Conservation (phyloP, 768 basidiomycete genomes). For the Calvatia gigantea region DNA sequence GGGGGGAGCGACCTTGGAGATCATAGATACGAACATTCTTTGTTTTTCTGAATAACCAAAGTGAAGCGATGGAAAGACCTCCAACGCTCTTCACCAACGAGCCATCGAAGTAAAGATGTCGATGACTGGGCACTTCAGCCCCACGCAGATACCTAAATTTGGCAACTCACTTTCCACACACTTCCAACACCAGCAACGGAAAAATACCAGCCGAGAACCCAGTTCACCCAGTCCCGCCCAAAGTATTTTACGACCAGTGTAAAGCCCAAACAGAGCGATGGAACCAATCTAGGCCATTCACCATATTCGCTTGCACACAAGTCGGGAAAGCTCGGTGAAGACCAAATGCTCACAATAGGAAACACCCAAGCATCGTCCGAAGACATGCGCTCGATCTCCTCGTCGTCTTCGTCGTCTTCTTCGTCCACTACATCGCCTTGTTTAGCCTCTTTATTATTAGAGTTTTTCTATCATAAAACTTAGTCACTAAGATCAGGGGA, state of each 20-base stretch:
- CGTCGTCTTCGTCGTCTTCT: conserved; percentile 63
- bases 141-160: conserved; percentile 1
- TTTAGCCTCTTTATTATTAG: conserved; percentile 12
- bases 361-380: conserved; percentile 72
- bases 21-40: conserved; percentile 24
- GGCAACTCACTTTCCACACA: conserved; percentile 59
- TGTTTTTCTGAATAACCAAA: conserved; percentile 34
- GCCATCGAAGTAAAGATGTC: conserved; percentile 45
- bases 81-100: conserved; percentile 54
- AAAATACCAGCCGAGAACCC: conserved; percentile 74
- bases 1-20: conserved; percentile 15
- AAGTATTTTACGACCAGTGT: conserved; percentile 68
- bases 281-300: conserved; percentile 57
- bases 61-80: conserved; percentile 47
- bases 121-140: conserved; percentile 36
- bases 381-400: conserved; percentile 55
- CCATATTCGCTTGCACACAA: conserved; percentile 6
- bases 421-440: conserved; percentile 31
- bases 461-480: conserved; percentile 21
- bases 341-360: conserved; percentile 53
- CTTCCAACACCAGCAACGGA: conserved; percentile 60
- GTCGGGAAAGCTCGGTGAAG: neutral
- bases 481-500: neutral
- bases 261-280: conserved; percentile 62
- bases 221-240: conserved; percentile 82